phyloP scores from a whole-genome alignment of 2,329 filamentous ascomycete species.

The Aspergillus glaucus region DNA sequence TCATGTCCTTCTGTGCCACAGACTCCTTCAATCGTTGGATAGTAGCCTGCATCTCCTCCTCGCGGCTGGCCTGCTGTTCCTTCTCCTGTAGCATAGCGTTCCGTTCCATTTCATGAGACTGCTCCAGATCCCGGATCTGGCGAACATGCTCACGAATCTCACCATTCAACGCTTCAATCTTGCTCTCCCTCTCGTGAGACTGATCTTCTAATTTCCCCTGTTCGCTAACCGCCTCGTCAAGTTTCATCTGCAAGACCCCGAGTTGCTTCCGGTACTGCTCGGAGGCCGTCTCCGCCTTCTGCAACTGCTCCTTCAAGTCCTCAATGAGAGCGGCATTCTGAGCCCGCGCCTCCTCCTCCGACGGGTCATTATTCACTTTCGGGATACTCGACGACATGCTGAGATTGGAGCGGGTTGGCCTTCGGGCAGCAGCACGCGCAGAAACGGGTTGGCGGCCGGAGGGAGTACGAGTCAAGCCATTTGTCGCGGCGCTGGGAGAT shows the following conservation, averaged over 20 bases:
- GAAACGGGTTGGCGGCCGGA: slow-evolving; percentile 62
- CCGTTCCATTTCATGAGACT: slow-evolving; percentile 85
- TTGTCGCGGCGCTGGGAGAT: slow-evolving; percentile 45
- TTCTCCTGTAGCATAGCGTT: slow-evolving; percentile 85
- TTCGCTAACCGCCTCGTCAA: slow-evolving; percentile 78
- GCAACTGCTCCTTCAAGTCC: slow-evolving; percentile 74
- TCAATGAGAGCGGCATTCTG: slow-evolving; percentile 74
- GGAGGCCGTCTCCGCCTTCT: slow-evolving; percentile 69
- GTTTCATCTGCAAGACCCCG: slow-evolving; percentile 73
- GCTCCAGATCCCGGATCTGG: slow-evolving; percentile 84
- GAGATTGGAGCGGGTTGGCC: slow-evolving; percentile 43
- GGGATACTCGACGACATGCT: slow-evolving; percentile 38
- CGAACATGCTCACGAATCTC: slow-evolving; percentile 78
- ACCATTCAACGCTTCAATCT: slow-evolving; percentile 71
- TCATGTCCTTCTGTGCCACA: slow-evolving; percentile 65
- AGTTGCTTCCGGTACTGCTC: slow-evolving; percentile 79
- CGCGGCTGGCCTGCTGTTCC: slow-evolving; percentile 73
- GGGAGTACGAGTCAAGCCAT: slow-evolving; percentile 53
- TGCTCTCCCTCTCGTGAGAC: slow-evolving; percentile 78
- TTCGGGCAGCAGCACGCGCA: slow-evolving; percentile 63
- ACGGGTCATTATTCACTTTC: slow-evolving; percentile 44
- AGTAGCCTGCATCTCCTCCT: slow-evolving; percentile 84
- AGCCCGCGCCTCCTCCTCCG: slow-evolving; percentile 67
- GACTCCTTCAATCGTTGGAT: slow-evolving; percentile 90
- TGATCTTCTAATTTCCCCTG: slow-evolving; percentile 83